Evolutionary conservation across 805 yeast species (phyloP), one percentile per base, ranked within the genome.

Genomic region (Diddensiella caesifluorescens): DNA sequence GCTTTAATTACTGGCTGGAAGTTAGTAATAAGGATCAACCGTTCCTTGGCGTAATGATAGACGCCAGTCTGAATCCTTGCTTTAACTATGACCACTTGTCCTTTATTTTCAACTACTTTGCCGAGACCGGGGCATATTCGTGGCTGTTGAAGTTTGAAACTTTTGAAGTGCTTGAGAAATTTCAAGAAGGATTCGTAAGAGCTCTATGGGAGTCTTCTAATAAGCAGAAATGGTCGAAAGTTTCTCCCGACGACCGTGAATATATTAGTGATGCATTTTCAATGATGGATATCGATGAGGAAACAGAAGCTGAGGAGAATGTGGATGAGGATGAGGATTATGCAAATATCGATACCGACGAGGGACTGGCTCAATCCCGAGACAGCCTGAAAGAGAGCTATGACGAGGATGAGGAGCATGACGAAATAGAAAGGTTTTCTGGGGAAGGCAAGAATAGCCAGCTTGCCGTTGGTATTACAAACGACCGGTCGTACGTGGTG

Each of bases 401-500:
- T 26, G 58, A 57, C 10, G 49, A 51, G 22, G 59, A 54, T 31
- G 59, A 54, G 33, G 55, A 46, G 21, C 42, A 47, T 15, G 58
- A 63, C 22, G 49, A 49, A 15, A 57, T 46, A 28, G 54, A 48
- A 42, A 22, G 47, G 12, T 51, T 45, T 35, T 38, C 47, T 35
- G 59, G 56, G 26, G 52, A 63, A 41, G 73, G 70, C 12, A 66
- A 67, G 37, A 87, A 87, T 57, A 71, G 76, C 39, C 79, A 77
- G 18, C 68, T 88, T 54, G 79, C 83, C 1, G 79, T 86, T 5
- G 89, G 95, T 0, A 74, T 65, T 47, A 73, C 72, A 42, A 79
- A 79, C 51, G 80, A 84, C 53, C 70, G 92, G 26, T 74, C 95
- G 0, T 88, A 74, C 58, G 89, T 88, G 22, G 79, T 83, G 0